Evolutionary conservation across 352 stramenopile genomes (phyloP).

Genomic region (Plasmopara viticola): DNA sequence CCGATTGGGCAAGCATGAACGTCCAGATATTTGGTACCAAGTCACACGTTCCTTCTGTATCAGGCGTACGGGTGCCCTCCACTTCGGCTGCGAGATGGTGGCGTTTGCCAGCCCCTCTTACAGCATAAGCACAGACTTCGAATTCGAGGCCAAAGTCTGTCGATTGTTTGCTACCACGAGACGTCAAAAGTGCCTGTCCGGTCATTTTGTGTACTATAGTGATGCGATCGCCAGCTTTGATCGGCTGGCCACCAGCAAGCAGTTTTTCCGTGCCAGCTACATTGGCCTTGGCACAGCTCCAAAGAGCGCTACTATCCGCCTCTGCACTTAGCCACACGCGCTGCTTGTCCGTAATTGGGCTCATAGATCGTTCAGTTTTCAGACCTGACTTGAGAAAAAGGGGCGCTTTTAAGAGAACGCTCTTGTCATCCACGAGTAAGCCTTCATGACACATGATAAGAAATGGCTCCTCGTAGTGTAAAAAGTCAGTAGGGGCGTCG

Average conservation of each 20-base stretch:
- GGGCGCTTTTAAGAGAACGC: constrained; percentile 56
- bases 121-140: constrained; percentile 48
- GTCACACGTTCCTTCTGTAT: constrained; percentile 52
- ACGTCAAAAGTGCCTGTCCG: constrained; percentile 45
- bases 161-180: constrained; percentile 53
- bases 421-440: constrained; percentile 70
- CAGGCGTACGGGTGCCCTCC: constrained; percentile 47
- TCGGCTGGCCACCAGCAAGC: constrained; percentile 41
- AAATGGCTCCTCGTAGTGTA: constrained; percentile 77
- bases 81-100: constrained; percentile 64
- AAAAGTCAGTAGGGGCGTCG: constrained; percentile 18
- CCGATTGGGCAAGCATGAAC: constrained; percentile 41
- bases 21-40: constrained; percentile 58
- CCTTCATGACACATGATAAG: constrained; percentile 76
- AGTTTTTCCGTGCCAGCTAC: constrained; percentile 59
- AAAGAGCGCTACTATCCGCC: constrained; percentile 64
- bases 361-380: constrained; percentile 81
- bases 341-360: constrained; percentile 82
- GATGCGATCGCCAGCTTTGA: constrained; percentile 43
- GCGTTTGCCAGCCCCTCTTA: constrained; percentile 49
- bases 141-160: constrained; percentile 79
- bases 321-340: constrained; percentile 62
- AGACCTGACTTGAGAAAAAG: constrained; percentile 80
- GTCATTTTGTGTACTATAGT: constrained; percentile 84
- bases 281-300: constrained; percentile 59